Percentiles rank a stretch among this genome's conserved stretches.
Evolutionary conservation across 2,329 filamentous ascomycete genomes (phyloP).

Genomic region (Alternaria sp.): DNA sequence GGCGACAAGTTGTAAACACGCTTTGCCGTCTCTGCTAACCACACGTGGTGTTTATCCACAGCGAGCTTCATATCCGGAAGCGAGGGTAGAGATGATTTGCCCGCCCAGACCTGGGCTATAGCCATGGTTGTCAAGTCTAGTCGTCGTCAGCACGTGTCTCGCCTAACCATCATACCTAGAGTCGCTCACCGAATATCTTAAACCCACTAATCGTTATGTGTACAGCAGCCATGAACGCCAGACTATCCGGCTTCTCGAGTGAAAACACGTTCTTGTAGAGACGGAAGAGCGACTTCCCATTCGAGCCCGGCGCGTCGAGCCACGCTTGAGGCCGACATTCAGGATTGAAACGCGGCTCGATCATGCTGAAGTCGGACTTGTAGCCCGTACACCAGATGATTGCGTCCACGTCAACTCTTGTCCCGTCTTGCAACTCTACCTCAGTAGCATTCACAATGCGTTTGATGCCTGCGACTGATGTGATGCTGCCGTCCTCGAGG

Average conservation of each 20-base stretch:
- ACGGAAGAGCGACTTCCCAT: conserved; percentile 41
- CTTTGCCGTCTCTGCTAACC: conserved; percentile 42
- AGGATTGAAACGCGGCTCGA: conserved; percentile 28
- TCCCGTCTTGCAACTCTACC: conserved; percentile 42
- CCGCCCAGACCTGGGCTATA: conserved; percentile 55
- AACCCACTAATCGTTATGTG: conserved; percentile 46
- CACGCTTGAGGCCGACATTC: conserved; percentile 21
- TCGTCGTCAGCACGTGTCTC: background rate
- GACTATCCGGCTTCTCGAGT: conserved; percentile 50
- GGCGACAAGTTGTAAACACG: conserved; percentile 42
- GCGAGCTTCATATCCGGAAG: conserved; percentile 37
- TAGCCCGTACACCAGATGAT: conserved; percentile 49
- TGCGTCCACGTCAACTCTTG: conserved; percentile 37
- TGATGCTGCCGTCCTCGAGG: conserved; percentile 22
- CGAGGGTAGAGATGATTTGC: conserved; percentile 48
- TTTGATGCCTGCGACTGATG: conserved; percentile 23
- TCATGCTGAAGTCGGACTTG: conserved; percentile 33
- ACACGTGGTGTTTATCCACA: conserved; percentile 18
- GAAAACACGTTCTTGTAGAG: conserved; percentile 57
- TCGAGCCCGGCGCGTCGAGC: conserved; percentile 24
- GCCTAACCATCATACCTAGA: background rate
- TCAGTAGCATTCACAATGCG: conserved; percentile 7
- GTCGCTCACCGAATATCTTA: conserved; percentile 13
- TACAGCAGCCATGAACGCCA: conserved; percentile 51
- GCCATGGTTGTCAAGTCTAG: conserved; percentile 55